Base-by-base conservation (phyloP, 148 eudicot genomes). In the Cornus florida region DNA sequence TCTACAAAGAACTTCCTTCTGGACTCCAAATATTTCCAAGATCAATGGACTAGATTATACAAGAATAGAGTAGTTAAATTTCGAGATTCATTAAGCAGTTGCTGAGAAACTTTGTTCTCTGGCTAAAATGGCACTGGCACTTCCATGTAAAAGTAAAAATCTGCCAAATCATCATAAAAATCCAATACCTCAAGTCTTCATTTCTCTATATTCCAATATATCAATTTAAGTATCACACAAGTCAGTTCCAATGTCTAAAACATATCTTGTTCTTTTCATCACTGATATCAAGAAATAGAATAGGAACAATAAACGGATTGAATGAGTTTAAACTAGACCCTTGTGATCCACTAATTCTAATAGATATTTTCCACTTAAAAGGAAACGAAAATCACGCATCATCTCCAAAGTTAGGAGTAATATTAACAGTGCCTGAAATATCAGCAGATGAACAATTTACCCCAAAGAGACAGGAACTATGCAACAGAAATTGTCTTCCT, bases 351-450 rank as follows among this genome's bases (percentile, higher is more conserved):
- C 65, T 35, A 6, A 75, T 22, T 31, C 39, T 12, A 43, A 59
- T 41, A 20, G 53, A 65, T n/a, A 32, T 41, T 53, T 16, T 19
- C 19, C 8, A 20, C 19, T 62, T 19, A 20, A 9, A n/a, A 20
- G 24, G 20, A 62, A 53, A 75, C 8, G 1, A 4, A 64, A 14
- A 12, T 70, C 48, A 70, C 13, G 66, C 23, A 65, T 35, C 46
- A 10, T 43, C 16, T 24, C 10, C 8, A 75, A 23, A 50, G 20
- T 65, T 62, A 16, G 28, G 17, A 75, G 78, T n/a, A 41, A 66
- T 71, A 75, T 9, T 70, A 24, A 43, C 59, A 46, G 19, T 59
- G 79, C 28, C 71, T 28, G 16, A 67, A 76, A 50, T 50, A 76
- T 50, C 71, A 19, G 32, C 59, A 65, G 41, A 43, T 7, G 32